phyloP scores from a whole-genome alignment of 1,284 basidiomycete genomes.

The Ceratobasidium sp. region DNA sequence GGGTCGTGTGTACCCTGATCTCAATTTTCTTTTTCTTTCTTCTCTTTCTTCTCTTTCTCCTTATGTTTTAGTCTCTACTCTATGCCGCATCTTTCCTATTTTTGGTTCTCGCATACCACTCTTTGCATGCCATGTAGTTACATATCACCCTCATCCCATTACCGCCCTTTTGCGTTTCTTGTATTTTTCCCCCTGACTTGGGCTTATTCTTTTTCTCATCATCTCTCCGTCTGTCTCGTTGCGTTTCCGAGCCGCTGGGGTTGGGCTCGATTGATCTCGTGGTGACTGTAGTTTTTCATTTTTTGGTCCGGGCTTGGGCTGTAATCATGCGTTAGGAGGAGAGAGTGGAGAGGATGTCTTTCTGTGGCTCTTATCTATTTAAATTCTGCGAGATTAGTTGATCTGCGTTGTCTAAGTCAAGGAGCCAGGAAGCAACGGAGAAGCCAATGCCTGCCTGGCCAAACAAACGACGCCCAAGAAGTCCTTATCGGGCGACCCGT shows the following conservation, averaged over 20 bases:
- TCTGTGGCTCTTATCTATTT: no score
- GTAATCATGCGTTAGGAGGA: no score
- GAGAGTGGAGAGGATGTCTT: no score
- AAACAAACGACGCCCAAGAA: no score
- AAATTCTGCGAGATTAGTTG: no score
- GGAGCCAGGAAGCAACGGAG: no score
- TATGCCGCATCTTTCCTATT: conserved; percentile 6
- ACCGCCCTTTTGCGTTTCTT: conserved; percentile 30
- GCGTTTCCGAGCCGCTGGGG: no score
- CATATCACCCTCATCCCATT: conserved; percentile 26
- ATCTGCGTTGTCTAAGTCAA: no score
- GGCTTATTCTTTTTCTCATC: neutral
- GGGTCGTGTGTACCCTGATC: conserved; percentile 25
- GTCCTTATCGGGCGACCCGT: no score
- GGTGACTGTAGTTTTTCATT: conserved; percentile 31
- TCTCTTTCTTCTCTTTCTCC: neutral
- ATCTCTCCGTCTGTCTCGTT: no score
- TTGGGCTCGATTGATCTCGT: conserved; percentile 4
- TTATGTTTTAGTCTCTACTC: neutral
- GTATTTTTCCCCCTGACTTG: conserved; percentile 35
- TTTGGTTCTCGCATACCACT: conserved; percentile 6
- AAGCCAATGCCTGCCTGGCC: no score
- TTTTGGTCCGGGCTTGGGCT: no score
- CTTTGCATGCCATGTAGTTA: conserved; percentile 16
- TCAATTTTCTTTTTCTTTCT: conserved; percentile 10